Evolutionary conservation across 2,329 filamentous ascomycete genomes (phyloP).

Genomic region (Fusarium nygamai): DNA sequence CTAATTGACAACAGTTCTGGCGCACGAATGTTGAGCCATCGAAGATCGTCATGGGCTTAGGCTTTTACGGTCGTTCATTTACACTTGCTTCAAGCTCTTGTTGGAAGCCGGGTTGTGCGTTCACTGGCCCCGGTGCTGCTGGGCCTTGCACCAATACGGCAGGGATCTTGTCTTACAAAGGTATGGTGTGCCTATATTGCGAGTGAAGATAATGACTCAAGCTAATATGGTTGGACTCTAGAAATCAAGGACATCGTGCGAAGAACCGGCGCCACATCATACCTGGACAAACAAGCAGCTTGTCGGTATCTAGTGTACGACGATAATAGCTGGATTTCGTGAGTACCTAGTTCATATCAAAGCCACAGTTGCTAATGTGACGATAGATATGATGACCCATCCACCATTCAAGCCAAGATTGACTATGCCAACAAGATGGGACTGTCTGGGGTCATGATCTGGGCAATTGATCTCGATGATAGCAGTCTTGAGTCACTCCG

Average conservation of each 20-base stretch:
- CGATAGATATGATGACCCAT: background rate
- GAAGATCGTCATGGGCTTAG: background rate
- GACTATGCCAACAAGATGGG: background rate
- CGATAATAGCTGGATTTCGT: background rate
- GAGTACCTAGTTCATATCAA: background rate
- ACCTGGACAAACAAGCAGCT: background rate
- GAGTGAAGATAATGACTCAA: background rate
- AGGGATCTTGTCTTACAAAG: background rate
- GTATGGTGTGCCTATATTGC: background rate
- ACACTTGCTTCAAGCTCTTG: background rate
- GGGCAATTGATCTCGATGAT: background rate
- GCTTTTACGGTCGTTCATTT: background rate
- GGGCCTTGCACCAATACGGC: background rate
- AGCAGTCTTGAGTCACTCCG: background rate
- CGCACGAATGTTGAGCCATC: background rate
- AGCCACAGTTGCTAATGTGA: background rate
- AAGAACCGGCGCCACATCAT: background rate
- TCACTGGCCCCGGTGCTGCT: background rate
- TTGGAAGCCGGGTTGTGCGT: background rate
- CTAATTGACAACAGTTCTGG: background rate
- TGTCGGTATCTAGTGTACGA: background rate
- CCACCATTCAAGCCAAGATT: background rate
- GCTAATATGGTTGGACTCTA: background rate
- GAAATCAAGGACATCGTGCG: background rate
- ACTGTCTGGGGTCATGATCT: background rate